Percentiles rank a stretch among this genome's conserved stretches.
phyloP scores from a whole-genome alignment of 2,329 filamentous ascomycete genomes.

The Corynespora cassiicola region DNA sequence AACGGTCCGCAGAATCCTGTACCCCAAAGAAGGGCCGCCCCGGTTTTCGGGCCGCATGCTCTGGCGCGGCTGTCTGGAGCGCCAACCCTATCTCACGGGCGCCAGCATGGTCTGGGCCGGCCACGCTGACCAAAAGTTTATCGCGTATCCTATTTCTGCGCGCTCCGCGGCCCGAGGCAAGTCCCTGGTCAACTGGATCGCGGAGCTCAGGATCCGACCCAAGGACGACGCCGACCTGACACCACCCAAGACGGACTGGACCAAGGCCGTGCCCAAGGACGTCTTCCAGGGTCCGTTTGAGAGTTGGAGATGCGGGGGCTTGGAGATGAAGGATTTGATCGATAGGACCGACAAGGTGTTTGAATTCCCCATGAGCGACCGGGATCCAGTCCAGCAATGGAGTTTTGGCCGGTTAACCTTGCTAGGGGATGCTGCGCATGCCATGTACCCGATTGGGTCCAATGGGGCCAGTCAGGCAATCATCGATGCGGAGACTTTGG shows the following conservation, averaged over 20 bases:
- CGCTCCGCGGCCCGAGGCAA: slow-evolving; percentile 44
- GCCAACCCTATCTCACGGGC: slow-evolving; percentile 50
- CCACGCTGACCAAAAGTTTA: slow-evolving; percentile 56
- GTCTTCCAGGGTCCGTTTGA: slow-evolving; percentile 50
- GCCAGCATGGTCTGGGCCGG: slow-evolving; percentile 55
- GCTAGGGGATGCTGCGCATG: slow-evolving; percentile 51
- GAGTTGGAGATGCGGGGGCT: slow-evolving; percentile 51
- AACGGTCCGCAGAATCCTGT: slow-evolving; percentile 48
- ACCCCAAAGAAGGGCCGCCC: slow-evolving; percentile 53
- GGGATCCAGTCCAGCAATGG: slow-evolving; percentile 51
- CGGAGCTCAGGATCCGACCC: slow-evolving; percentile 51
- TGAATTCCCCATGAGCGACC: slow-evolving; percentile 57
- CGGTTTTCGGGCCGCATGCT: slow-evolving; percentile 55
- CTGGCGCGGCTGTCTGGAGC: slow-evolving; percentile 53
- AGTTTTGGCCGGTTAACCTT: slow-evolving; percentile 41
- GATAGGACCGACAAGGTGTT: slow-evolving; percentile 50
- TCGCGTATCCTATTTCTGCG: slow-evolving; percentile 54
- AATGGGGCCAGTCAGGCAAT: slow-evolving; percentile 55
- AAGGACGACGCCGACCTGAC: slow-evolving; percentile 52
- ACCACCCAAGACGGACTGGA: slow-evolving; percentile 54
- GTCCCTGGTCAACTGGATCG: slow-evolving; percentile 56
- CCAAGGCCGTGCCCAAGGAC: slow-evolving; percentile 49
- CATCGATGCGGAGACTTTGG: slow-evolving; percentile 51
- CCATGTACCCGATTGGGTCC: slow-evolving; percentile 53
- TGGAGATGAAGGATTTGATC: slow-evolving; percentile 52